phyloP scores from a whole-genome alignment of 805 yeast genomes.

The Myxozyma monticola region DNA sequence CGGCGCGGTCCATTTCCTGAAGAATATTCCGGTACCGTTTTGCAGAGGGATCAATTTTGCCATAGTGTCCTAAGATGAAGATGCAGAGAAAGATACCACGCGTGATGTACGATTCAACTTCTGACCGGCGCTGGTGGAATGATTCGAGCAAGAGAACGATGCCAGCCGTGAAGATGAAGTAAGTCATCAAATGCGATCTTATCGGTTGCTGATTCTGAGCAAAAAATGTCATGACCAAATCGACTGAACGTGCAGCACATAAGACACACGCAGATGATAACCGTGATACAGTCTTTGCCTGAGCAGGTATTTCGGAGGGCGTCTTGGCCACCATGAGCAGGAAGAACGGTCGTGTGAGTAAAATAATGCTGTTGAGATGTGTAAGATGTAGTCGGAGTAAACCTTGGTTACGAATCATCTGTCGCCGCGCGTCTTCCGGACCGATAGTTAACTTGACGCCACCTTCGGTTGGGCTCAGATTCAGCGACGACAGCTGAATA shows the following conservation, averaged over 20 bases:
- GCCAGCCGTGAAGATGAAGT: slow-evolving; percentile 30
- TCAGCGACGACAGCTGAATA: slow-evolving; percentile 29
- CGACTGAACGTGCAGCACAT: slow-evolving; percentile 30
- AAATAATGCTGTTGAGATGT: slow-evolving; percentile 32
- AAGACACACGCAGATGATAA: slow-evolving; percentile 28
- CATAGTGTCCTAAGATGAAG: slow-evolving; percentile 28
- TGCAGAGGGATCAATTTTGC: slow-evolving; percentile 31
- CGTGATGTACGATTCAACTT: slow-evolving; percentile 29
- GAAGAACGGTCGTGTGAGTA: slow-evolving; percentile 33
- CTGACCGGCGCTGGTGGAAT: slow-evolving; percentile 30
- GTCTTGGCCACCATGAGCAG: slow-evolving; percentile 29
- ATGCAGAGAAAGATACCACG: slow-evolving; percentile 30
- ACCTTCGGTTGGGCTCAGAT: slow-evolving; percentile 7
- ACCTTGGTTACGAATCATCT: slow-evolving; percentile 33
- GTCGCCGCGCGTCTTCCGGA: slow-evolving; percentile 16
- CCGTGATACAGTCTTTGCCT: slow-evolving; percentile 26
- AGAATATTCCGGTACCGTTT: slow-evolving; percentile 28
- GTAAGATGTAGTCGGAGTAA: slow-evolving; percentile 31
- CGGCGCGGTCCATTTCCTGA: slow-evolving; percentile 31
- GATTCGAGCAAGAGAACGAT: slow-evolving; percentile 27
- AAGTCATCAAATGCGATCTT: slow-evolving; percentile 28
- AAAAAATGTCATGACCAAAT: slow-evolving; percentile 29
- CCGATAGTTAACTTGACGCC: slow-evolving; percentile 5
- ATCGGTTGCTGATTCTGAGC: slow-evolving; percentile 31
- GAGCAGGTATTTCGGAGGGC: slow-evolving; percentile 18